These are phyloP conservation scores for Syzygium malaccense DNA, from an alignment of 441 rosid species.

Conservation along the genomic window DNA sequence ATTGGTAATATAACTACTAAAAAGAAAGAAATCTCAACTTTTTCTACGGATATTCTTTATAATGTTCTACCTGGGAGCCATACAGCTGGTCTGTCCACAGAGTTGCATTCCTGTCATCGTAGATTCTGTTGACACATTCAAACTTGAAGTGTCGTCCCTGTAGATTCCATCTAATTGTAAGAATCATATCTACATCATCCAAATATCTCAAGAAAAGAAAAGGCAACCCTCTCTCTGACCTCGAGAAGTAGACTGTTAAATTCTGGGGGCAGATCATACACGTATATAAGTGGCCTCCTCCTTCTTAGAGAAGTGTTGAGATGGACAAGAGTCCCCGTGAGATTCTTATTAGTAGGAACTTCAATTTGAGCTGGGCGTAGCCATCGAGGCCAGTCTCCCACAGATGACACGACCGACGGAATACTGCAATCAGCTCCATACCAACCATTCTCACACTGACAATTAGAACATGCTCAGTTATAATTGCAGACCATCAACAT, in stretches of 20 bases:
- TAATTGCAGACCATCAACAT: background rate
- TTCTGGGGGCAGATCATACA: constrained; percentile 90
- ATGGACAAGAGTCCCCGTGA: constrained; percentile 31
- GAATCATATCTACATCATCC: constrained; percentile 11
- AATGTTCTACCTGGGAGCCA: constrained; percentile 72
- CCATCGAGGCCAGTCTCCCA: constrained; percentile 90
- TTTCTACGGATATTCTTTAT: background rate
- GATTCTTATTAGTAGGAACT: constrained; percentile 36
- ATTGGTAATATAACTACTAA: background rate
- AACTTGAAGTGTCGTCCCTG: constrained; percentile 92
- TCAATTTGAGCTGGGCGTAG: constrained; percentile 83
- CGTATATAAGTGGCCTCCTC: constrained; percentile 85
- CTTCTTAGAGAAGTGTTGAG: constrained; percentile 63
- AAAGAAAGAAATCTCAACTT: background rate
- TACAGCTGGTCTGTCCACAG: constrained; percentile 85
- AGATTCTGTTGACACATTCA: constrained; percentile 84
- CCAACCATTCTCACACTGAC: constrained; percentile 87
- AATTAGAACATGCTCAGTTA: background rate
- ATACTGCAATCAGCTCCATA: constrained; percentile 88
- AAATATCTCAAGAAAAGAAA: background rate
- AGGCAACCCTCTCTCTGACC: constrained; percentile 37
- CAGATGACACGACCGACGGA: constrained; percentile 70
- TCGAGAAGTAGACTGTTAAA: constrained; percentile 93
- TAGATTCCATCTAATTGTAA: constrained; percentile 15
- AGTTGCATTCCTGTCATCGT: constrained; percentile 73